phyloP scores from a whole-genome alignment of 495 filamentous ascomycete species.

The Trichoderma asperelloides region DNA sequence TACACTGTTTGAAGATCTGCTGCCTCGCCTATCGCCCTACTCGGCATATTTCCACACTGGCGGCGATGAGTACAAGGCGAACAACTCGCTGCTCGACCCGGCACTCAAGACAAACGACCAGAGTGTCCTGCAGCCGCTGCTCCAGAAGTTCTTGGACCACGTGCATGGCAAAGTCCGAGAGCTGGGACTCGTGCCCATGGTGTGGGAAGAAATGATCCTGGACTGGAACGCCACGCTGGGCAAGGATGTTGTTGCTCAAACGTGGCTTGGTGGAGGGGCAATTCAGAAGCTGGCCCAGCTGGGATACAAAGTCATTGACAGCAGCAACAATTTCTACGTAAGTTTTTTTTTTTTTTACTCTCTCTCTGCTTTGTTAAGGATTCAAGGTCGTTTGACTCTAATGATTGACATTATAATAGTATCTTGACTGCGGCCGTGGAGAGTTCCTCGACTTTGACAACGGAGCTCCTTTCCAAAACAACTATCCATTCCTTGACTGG shows the following conservation, averaged over 20 bases:
- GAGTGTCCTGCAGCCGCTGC: constrained; percentile 53
- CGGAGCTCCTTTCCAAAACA: constrained; percentile 30
- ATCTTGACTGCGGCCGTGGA: constrained; percentile 73
- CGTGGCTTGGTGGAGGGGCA: constrained; percentile 54
- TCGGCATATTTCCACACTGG: constrained; percentile 71
- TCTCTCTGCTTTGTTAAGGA: constrained; percentile 10
- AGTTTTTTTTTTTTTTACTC: constrained; percentile 15
- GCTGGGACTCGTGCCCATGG: constrained; percentile 55
- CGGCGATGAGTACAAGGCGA: constrained; percentile 71
- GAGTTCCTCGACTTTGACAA: constrained; percentile 62
- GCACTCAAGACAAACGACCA: constrained; percentile 54
- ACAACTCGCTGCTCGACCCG: constrained; percentile 64
- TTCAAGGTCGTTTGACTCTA: neutral
- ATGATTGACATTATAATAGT: constrained; percentile 29
- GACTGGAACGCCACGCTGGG: constrained; percentile 64
- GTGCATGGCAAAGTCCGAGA: constrained; percentile 50
- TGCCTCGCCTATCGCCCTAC: constrained; percentile 61
- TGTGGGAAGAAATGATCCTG: constrained; percentile 78
- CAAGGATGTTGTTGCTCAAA: constrained; percentile 56
- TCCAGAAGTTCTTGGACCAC: constrained; percentile 62
- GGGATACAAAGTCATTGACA: constrained; percentile 60
- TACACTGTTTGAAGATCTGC: constrained; percentile 58
- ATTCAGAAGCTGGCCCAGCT: constrained; percentile 44
- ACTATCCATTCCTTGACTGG: constrained; percentile 68
- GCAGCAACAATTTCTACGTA: constrained; percentile 58